phyloP scores from a whole-genome alignment of 345 rosid genomes.

The Kandelia obovata region DNA sequence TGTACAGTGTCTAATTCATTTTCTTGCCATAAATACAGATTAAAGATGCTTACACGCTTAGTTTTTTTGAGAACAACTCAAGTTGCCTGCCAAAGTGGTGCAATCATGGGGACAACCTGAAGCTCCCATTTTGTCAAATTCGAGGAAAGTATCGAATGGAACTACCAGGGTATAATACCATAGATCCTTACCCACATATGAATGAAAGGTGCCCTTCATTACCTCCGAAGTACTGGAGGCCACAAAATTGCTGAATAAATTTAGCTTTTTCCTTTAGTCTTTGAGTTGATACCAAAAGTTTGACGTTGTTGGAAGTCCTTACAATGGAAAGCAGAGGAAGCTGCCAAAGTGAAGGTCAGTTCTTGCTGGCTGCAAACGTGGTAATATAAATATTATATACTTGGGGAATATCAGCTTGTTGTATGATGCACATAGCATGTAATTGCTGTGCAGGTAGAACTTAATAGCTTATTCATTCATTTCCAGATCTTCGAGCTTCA shows the following conservation, averaged over 20 bases:
- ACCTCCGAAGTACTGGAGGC: constrained; percentile 76
- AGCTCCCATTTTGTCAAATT: constrained; percentile 90
- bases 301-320: neutral
- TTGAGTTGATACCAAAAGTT: neutral
- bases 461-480: neutral
- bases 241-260: constrained; percentile 54
- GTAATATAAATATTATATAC: constrained; percentile 6
- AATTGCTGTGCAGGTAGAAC: neutral
- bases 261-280: neutral
- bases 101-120: constrained; percentile 67
- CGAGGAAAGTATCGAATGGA: constrained; percentile 91
- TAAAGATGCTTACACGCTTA: constrained; percentile 81
- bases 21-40: constrained; percentile 44
- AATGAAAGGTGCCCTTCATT: constrained; percentile 83
- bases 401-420: neutral
- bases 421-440: neutral
- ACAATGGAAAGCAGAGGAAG: neutral
- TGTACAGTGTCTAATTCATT: neutral
- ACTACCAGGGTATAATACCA: constrained; percentile 76
- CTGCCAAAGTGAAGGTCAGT: neutral
- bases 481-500: neutral
- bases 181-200: constrained; percentile 91
- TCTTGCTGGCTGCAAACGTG: constrained; percentile 19
- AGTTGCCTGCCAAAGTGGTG: constrained; percentile 93
- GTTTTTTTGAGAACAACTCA: constrained; percentile 67